A percentile compares a stretch with the other conserved stretches of the same genome.
Conservation (phyloP, 805 yeast genomes). For the Cyberlindnera petersonii region DNA sequence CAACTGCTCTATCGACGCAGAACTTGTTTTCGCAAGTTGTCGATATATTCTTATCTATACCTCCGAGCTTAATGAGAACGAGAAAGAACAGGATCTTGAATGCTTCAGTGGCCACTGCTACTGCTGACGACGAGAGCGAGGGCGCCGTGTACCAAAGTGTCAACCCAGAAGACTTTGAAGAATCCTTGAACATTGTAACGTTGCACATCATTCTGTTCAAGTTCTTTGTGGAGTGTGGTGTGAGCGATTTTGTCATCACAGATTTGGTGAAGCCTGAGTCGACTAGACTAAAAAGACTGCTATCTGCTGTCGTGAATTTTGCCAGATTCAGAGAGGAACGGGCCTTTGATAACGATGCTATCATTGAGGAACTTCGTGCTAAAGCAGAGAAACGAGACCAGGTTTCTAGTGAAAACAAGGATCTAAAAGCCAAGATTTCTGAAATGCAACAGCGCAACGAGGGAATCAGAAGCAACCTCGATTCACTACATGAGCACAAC, state of each 20-base stretch:
- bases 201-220: constrained; percentile 56
- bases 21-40: constrained; percentile 56
- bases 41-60: constrained; percentile 55
- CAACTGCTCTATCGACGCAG: constrained; percentile 52
- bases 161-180: constrained; percentile 30
- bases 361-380: constrained; percentile 51
- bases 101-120: constrained; percentile 7
- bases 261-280: constrained; percentile 82
- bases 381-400: constrained; percentile 43
- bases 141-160: constrained; percentile 10
- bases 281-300: constrained; percentile 52
- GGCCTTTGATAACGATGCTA: constrained; percentile 61
- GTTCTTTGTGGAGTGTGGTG: constrained; percentile 69
- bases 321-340: constrained; percentile 81
- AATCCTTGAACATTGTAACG: constrained; percentile 48
- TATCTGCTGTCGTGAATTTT: constrained; percentile 82
- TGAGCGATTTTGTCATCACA: constrained; percentile 68
- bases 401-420: constrained; percentile 39
- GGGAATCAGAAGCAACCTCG: constrained; percentile 31
- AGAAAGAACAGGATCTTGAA: constrained; percentile 15
- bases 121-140: constrained; percentile 4
- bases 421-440: constrained; percentile 33
- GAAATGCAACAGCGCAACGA: constrained; percentile 32
- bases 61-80: constrained; percentile 30
- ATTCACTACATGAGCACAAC: constrained; percentile 47